Evolutionary conservation across 257 asterid genomes (phyloP).

Genomic region (Nemophila menziesii): DNA sequence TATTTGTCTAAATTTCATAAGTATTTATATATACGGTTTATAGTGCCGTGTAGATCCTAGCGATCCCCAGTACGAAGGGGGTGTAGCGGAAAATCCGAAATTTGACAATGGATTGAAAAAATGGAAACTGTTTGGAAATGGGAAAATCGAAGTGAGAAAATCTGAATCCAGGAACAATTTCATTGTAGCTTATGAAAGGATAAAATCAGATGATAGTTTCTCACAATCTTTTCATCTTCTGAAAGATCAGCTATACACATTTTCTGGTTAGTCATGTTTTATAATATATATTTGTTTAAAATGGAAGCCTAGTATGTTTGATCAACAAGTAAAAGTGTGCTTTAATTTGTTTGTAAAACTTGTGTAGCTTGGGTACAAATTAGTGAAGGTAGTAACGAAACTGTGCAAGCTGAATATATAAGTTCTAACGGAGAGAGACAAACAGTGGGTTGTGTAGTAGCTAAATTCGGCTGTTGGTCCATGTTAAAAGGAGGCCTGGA

Average conservation of each 20-base stretch:
- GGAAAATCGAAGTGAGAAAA: slow-evolving; percentile 3
- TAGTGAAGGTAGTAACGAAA: slow-evolving; percentile 5
- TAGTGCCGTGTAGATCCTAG: background rate
- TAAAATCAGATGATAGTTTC: slow-evolving; percentile 3
- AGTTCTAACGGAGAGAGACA: background rate
- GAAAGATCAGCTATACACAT: slow-evolving; percentile 3
- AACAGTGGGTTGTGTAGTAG: slow-evolving; percentile 3
- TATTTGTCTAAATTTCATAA: background rate
- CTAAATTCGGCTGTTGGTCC: slow-evolving; percentile 35
- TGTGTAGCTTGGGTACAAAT: slow-evolving; percentile 7
- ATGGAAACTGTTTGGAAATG: background rate
- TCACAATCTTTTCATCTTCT: slow-evolving; percentile 2
- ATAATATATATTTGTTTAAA: no score
- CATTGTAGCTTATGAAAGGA: slow-evolving; percentile 6
- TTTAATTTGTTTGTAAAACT: background rate
- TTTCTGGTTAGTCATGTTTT: slow-evolving; percentile 2
- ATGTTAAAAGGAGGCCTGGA: slow-evolving; percentile 35
- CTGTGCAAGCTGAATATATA: slow-evolving; percentile 1
- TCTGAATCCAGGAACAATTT: slow-evolving; percentile 1
- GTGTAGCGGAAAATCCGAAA: background rate
- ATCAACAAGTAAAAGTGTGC: background rate
- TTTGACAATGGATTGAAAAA: background rate
- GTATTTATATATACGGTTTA: background rate
- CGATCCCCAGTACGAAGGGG: background rate
- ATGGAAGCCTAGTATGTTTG: no score